Evolutionary conservation across 208 protist genomes (phyloP).

Genomic region (Leishmania guyanensis): DNA sequence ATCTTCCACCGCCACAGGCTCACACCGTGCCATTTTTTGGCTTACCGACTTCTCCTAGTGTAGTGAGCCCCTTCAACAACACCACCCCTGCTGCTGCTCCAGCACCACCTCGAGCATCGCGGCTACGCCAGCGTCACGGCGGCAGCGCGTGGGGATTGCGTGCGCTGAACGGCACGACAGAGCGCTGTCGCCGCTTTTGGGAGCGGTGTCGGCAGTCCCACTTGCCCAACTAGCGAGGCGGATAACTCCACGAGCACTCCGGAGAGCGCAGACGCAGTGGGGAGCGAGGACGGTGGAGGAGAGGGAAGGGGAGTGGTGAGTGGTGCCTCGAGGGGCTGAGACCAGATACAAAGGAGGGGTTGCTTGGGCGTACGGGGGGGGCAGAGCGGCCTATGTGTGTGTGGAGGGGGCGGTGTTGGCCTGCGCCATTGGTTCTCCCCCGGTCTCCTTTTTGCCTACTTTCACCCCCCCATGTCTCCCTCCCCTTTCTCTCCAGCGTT

Average conservation of each 20-base stretch:
- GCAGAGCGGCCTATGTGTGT: not conserved
- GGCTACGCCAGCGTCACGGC: not conserved
- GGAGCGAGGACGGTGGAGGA: not conserved
- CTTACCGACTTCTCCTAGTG: not conserved
- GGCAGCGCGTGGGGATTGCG: conserved; percentile 4
- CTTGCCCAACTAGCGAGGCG: not conserved
- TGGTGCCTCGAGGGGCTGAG: not conserved
- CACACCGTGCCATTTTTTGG: not conserved
- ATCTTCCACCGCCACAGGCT: not conserved
- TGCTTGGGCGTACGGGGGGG: not conserved
- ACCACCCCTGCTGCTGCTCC: conserved; percentile 2
- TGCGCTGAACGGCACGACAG: conserved; percentile 30
- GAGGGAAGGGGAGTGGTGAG: not conserved
- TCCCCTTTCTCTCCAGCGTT: not conserved
- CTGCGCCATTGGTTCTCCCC: not conserved
- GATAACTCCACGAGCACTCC: not conserved
- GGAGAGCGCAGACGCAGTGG: not conserved
- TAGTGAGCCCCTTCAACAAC: not conserved
- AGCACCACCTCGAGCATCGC: not conserved
- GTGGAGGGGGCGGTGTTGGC: not conserved
- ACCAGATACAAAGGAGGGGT: not conserved
- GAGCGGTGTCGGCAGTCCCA: conserved; percentile 27
- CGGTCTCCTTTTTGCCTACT: not conserved
- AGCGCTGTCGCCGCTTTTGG: conserved; percentile 44
- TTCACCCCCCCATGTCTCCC: not conserved